Evolutionary conservation across 495 filamentous ascomycete species (phyloP).

Genomic region (Podospora didyma): DNA sequence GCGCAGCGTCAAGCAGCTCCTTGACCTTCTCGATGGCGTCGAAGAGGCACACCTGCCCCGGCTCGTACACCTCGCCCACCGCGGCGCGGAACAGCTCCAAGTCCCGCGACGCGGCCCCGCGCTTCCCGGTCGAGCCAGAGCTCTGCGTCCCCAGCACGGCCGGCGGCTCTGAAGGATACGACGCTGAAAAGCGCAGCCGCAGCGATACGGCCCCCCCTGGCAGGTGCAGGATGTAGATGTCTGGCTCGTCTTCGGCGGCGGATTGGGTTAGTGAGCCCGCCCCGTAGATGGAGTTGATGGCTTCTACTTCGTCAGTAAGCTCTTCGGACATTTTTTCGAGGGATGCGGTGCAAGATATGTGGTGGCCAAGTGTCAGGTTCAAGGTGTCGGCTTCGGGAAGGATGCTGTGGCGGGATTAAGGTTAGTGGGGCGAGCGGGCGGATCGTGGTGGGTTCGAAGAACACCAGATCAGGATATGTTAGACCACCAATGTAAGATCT

Average conservation of each 20-base stretch:
- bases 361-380: too few relatives aligned
- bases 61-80: slow-evolving; percentile 59
- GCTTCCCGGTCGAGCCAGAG: slow-evolving; percentile 51
- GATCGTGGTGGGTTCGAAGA: too few relatives aligned
- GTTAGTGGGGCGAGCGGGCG: too few relatives aligned
- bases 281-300: slow-evolving; percentile 92
- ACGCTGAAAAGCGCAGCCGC: slow-evolving; percentile 59
- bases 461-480: too few relatives aligned
- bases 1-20: slow-evolving; percentile 23
- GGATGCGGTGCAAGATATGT: too few relatives aligned
- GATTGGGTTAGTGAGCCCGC: slow-evolving; percentile 53
- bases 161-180: slow-evolving; percentile 70
- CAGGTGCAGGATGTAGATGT: slow-evolving; percentile 48
- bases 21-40: slow-evolving; percentile 71
- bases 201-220: slow-evolving; percentile 49
- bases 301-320: slow-evolving; percentile 77
- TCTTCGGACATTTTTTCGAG: slow-evolving; percentile 68
- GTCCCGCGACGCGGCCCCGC: slow-evolving; percentile 65
- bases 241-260: slow-evolving; percentile 9
- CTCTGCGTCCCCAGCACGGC: slow-evolving; percentile 64
- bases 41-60: slow-evolving; percentile 81
- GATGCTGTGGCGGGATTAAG: too few relatives aligned
- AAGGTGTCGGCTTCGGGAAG: too few relatives aligned
- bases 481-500: too few relatives aligned
- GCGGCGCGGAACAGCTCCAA: slow-evolving; percentile 63